Percentiles rank a stretch among this genome's conserved stretches.
phyloP scores from a whole-genome alignment of 2,329 filamentous ascomycete genomes.

The Clonostachys sp. region DNA sequence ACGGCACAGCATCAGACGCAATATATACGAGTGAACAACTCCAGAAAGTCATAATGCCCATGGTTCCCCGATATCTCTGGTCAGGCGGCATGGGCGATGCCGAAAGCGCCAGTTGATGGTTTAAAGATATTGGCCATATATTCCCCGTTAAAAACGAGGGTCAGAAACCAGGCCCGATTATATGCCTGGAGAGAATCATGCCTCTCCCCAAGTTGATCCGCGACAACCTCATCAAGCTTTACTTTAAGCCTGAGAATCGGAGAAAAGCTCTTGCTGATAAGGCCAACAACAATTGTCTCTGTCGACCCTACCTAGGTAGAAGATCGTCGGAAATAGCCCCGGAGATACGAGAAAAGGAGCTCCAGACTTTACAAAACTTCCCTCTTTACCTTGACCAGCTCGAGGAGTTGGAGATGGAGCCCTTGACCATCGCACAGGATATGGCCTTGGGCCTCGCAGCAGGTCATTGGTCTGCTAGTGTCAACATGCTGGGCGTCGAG shows the following conservation, averaged over 20 bases:
- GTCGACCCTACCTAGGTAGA: slow-evolving; percentile 1
- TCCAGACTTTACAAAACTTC: slow-evolving; percentile 1
- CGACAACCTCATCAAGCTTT: slow-evolving; percentile 1
- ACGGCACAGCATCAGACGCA: background rate
- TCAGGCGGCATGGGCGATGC: background rate
- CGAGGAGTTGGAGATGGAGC: slow-evolving; percentile 1
- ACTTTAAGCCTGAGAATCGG: slow-evolving; percentile 1
- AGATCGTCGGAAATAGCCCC: background rate
- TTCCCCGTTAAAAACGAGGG: slow-evolving; percentile 1
- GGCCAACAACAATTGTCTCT: slow-evolving; percentile 1
- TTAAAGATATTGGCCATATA: background rate
- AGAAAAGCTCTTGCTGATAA: background rate
- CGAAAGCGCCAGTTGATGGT: background rate
- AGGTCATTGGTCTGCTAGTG: background rate
- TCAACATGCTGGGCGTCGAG: slow-evolving; percentile 1
- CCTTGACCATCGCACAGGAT: slow-evolving; percentile 1
- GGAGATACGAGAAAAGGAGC: background rate
- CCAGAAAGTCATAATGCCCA: background rate
- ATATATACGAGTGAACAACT: background rate
- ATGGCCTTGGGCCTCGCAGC: slow-evolving; percentile 3
- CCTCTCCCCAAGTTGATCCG: slow-evolving; percentile 2
- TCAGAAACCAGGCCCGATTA: slow-evolving; percentile 1
- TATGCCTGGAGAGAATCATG: slow-evolving; percentile 2
- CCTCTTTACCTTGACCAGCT: slow-evolving; percentile 3
- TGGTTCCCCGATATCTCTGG: background rate